These are phyloP conservation scores for Strobilomyces dryophilus DNA, from an alignment of 768 basidiomycete species.

Conservation along the genomic window DNA sequence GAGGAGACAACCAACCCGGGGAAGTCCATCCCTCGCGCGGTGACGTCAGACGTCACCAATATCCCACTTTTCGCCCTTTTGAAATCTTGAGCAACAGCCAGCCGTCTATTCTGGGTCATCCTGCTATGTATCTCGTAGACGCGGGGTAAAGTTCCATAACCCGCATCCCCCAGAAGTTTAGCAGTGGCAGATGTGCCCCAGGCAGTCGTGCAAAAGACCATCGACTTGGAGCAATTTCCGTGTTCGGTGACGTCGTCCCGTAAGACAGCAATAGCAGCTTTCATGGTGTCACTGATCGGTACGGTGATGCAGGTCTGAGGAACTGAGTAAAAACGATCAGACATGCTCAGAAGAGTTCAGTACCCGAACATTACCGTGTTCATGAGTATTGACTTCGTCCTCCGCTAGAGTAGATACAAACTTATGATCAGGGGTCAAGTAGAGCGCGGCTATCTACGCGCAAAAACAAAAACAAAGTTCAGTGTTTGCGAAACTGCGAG, in stretches of 20 bases:
- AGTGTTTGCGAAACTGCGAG: neutral
- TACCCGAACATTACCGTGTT: slow-evolving; percentile 41
- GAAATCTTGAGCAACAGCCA: slow-evolving; percentile 48
- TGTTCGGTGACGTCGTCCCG: slow-evolving; percentile 32
- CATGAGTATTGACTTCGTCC: slow-evolving; percentile 58
- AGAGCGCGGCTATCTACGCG: slow-evolving; percentile 25
- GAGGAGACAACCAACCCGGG: slow-evolving; percentile 39
- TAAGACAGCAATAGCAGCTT: slow-evolving; percentile 38
- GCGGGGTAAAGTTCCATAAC: slow-evolving; percentile 28
- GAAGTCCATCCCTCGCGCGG: slow-evolving; percentile 66
- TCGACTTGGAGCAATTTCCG: slow-evolving; percentile 37
- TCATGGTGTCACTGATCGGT: slow-evolving; percentile 39
- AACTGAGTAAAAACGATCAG: slow-evolving; percentile 29
- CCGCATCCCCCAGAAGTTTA: slow-evolving; percentile 32
- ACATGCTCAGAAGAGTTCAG: neutral
- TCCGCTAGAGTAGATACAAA: slow-evolving; percentile 58
- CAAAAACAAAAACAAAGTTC: neutral
- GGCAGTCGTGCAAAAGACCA: slow-evolving; percentile 69
- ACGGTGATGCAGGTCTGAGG: slow-evolving; percentile 44
- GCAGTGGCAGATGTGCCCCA: slow-evolving; percentile 46
- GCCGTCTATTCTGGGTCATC: slow-evolving; percentile 46
- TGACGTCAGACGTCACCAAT: slow-evolving; percentile 53
- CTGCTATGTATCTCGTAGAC: slow-evolving; percentile 57
- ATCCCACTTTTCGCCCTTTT: slow-evolving; percentile 40
- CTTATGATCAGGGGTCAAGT: slow-evolving; percentile 25